Conservation (phyloP, 495 filamentous ascomycete species). For the Penicillium paradoxum region DNA sequence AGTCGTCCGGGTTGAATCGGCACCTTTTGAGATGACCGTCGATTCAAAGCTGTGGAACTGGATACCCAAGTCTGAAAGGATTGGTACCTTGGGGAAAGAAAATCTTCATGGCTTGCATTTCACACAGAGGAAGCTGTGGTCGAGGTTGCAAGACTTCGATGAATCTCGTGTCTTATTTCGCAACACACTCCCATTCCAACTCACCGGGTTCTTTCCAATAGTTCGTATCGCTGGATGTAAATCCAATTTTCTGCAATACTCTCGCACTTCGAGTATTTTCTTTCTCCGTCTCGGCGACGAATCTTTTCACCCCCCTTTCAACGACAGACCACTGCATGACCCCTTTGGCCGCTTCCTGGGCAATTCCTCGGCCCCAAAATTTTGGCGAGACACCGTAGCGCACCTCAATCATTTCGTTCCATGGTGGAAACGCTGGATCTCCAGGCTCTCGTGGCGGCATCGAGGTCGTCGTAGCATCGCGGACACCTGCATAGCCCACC, state of each 20-base stretch:
- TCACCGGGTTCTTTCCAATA: slow-evolving; percentile 29
- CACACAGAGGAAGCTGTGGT: not conserved
- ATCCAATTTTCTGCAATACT: slow-evolving; percentile 22
- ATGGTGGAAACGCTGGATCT: slow-evolving; percentile 17
- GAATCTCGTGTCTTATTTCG: not conserved
- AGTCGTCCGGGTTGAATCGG: not conserved
- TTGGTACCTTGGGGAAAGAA: no score
- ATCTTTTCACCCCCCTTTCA: slow-evolving; percentile 19
- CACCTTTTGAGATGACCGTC: no score
- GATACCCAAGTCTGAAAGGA: no score
- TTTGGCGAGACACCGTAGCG: slow-evolving; percentile 20
- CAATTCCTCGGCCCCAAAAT: slow-evolving; percentile 21
- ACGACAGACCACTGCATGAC: slow-evolving; percentile 18
- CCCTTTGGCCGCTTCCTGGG: slow-evolving; percentile 18
- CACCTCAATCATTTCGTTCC: slow-evolving; percentile 25
- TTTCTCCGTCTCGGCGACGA: slow-evolving; percentile 27
- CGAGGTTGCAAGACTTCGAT: not conserved
- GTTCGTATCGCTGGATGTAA: slow-evolving; percentile 17
- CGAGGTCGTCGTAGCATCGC: slow-evolving; percentile 24
- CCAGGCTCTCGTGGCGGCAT: slow-evolving; percentile 12
- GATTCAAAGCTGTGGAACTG: no score
- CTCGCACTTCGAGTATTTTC: slow-evolving; percentile 18
- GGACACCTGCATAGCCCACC: slow-evolving; percentile 27
- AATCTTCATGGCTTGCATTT: no score
- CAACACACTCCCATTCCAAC: slow-evolving; percentile 18